Percentiles rank a stretch among this genome's conserved stretches.
These are phyloP conservation scores for Euphorbia pulcherrima DNA, from an alignment of 345 rosid genomes.

Conservation along the genomic window DNA sequence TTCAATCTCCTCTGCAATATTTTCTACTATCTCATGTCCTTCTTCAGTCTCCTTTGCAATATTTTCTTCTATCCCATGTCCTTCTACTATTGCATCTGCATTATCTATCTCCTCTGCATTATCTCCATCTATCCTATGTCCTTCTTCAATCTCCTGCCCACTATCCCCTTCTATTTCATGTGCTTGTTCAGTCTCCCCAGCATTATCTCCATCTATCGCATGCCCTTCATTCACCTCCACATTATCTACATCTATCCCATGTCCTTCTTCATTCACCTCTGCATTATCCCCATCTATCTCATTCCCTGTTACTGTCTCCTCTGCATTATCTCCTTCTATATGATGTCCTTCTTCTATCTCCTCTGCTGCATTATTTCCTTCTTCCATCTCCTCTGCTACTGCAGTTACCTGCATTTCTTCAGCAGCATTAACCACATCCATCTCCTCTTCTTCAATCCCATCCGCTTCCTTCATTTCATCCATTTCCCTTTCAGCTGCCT, in stretches of 20 bases:
- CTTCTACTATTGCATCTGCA: no score
- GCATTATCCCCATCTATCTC: conserved; percentile 27
- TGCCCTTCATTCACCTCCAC: conserved; percentile 2
- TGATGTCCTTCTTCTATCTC: conserved; percentile 19
- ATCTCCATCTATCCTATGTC: no score
- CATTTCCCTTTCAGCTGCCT: conserved; percentile 17
- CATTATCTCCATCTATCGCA: neutral
- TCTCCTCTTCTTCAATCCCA: conserved; percentile 30
- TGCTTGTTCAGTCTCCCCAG: conserved; percentile 14
- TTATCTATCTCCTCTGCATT: no score
- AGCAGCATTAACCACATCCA: conserved; percentile 1
- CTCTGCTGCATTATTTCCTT: conserved; percentile 10
- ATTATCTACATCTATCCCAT: neutral
- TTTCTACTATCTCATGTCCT: neutral
- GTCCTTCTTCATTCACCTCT: conserved; percentile 9
- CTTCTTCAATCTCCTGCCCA: no score
- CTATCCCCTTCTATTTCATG: no score
- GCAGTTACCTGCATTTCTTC: conserved; percentile 13
- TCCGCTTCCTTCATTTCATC: conserved; percentile 26
- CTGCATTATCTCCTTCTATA: conserved; percentile 11
- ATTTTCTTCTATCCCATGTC: no score
- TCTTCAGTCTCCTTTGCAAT: conserved; percentile 33
- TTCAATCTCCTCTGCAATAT: neutral
- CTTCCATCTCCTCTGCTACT: conserved; percentile 9
- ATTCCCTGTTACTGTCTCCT: conserved; percentile 24